Evolutionary conservation across 371 early-diverging fungal genomes (phyloP), one percentile per base, ranked within the genome.

Genomic region (Actinomucor elegans): DNA sequence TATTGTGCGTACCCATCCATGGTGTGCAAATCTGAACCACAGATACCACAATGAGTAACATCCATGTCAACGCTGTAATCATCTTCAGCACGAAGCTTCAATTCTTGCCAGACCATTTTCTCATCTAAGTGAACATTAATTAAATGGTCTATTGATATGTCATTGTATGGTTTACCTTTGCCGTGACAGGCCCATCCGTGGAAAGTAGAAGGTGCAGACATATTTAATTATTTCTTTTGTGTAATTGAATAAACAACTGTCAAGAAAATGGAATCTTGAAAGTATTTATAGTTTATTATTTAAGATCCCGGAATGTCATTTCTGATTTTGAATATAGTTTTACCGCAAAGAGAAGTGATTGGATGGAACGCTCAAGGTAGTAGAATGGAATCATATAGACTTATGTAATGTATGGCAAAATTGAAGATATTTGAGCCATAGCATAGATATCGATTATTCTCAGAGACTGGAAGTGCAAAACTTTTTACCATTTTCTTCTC

Each of bases 1-100:
- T n/a, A n/a, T n/a, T n/a, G 15, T 10, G 5, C 36, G 4, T 77
- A 28, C 21, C 43, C 40, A 15, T 50, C 45, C 53, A 85, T 68
- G 31, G 85, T 86, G 67, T 86, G 88, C 38, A 84, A 52, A 56
- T 71, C 75, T 6, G 69, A 62, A 34, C 75, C 80, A 31, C 84
- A 84, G 44, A 81, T 75, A 55, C 80, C 81, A 48, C 79, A 79
- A 40, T 81, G 74, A 17, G 62, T 60, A 17, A 81, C 73, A 24
- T 71, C 62, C 35, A 84, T 68, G 36, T 80, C 82, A 8, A 84
- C 70, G 57, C 78, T 81, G 52, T 75, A 48, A 26, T 67, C 67
- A 29, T 64, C 66, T 54, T 73, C 81, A 17, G 59, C 55, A 48
- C 73, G 54, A 83, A 63, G 47, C 17, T 50, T 50, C 31, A 59